These are phyloP conservation scores for Echium plantagineum DNA, from an alignment of 257 asterid species.

Conservation along the genomic window DNA sequence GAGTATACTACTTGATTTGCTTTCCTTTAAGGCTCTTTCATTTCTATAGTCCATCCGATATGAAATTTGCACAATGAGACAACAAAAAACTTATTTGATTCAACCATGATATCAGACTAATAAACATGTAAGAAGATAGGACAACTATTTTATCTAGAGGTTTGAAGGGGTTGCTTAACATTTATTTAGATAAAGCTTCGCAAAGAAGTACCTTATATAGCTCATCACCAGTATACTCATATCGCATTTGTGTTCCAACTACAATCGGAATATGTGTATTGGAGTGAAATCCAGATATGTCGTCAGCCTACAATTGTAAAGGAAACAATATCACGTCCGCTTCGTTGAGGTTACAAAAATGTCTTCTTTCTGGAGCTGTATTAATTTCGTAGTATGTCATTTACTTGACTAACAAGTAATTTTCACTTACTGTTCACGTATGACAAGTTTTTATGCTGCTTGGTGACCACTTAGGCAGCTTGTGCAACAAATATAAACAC, in stretches of 20 bases:
- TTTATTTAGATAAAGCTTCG: background rate
- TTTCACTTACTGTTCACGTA: background rate
- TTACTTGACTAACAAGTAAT: background rate
- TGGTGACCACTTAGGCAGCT: background rate
- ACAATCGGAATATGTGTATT: conserved; percentile 93
- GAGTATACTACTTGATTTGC: background rate
- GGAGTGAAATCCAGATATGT: conserved; percentile 59
- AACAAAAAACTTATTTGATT: too few species aligned
- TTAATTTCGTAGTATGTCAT: background rate
- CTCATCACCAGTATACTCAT: conserved; percentile 82
- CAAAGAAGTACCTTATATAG: conserved; percentile 42
- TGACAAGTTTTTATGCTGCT: background rate
- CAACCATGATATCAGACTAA: too few species aligned
- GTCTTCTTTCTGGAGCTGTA: background rate
- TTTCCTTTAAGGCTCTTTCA: background rate
- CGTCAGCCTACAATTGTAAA: conserved; percentile 51
- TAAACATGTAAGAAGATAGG: too few species aligned
- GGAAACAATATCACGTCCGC: too few species aligned
- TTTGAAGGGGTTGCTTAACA: background rate
- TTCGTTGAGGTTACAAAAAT: background rate
- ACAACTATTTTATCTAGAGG: too few species aligned
- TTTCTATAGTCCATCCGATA: too few species aligned
- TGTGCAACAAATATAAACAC: background rate
- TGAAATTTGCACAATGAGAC: too few species aligned
- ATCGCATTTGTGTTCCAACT: conserved; percentile 84